These are phyloP conservation scores for Pleurostoma richardsiae DNA, from an alignment of 2,329 filamentous ascomycete genomes.

Conservation along the genomic window DNA sequence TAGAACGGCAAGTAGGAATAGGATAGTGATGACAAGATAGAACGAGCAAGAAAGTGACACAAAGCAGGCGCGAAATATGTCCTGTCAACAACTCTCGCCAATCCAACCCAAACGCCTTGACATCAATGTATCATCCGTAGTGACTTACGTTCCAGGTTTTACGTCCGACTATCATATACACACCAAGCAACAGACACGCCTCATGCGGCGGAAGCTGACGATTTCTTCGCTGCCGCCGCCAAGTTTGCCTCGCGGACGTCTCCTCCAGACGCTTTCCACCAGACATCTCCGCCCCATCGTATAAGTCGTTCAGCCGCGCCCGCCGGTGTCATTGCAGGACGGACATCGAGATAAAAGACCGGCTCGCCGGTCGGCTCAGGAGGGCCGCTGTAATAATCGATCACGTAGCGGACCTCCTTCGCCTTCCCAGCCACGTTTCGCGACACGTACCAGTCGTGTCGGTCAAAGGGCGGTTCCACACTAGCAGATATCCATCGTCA, in stretches of 20 bases:
- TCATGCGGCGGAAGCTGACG: neutral
- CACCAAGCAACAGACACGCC: no score
- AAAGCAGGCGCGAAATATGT: no score
- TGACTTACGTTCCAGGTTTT: no score
- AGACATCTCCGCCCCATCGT: conserved; percentile 88
- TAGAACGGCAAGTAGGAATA: no score
- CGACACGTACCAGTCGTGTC: conserved; percentile 94
- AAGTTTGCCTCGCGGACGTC: conserved; percentile 44
- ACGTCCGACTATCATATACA: no score
- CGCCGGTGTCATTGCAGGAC: conserved; percentile 79
- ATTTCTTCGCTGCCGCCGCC: neutral
- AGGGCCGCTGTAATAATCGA: conserved; percentile 89
- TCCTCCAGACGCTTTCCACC: conserved; percentile 83
- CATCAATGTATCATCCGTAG: no score
- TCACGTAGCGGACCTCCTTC: conserved; percentile 86
- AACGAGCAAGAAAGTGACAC: no score
- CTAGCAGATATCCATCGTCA: conserved; percentile 31
- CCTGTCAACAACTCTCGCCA: no score
- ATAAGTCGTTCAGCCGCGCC: conserved; percentile 78
- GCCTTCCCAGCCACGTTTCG: conserved; percentile 62
- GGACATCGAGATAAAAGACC: conserved; percentile 92
- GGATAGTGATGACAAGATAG: no score
- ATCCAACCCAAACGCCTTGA: no score
- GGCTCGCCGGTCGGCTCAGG: conserved; percentile 83
- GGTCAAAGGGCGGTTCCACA: conserved; percentile 84